Base-by-base conservation (phyloP, 139 green algal genomes). In the Picochlorum sp. region DNA sequence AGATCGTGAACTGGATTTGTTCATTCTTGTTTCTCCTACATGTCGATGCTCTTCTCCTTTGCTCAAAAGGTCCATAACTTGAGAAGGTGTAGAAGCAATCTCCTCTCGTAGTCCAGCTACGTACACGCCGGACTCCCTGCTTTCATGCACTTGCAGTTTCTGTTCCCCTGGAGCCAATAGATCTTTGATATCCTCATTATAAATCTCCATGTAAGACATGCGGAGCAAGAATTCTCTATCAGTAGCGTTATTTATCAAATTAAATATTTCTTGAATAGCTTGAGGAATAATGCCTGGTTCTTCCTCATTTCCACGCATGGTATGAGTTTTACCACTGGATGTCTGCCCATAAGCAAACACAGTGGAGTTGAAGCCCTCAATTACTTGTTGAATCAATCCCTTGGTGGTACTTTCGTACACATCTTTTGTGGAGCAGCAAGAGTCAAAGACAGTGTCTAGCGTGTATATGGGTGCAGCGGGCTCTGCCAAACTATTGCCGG, bases 281-380 rank as follows among this genome's bases (percentile, higher is more conserved):
- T 90, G 61, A 0, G 85, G 74, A 14, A 96, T 89, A 54, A 98
- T 82, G 33, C 91, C 91, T 1, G 75, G 73, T 44, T 86, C 76
- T 0, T 63, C 32, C 3, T 51, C 55, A 1, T 60, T 73, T 9
- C 91, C 91, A 7, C 81, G 72, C 88, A 98, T 98, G 8, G 92
- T 98, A 69, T 95, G 80, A 1, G 91, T 98, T 67, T 98, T 98
- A 41, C 91, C 91, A 24, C 71, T 88, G 61, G 72, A 87, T 13
- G 91, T 98, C 75, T 97, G 92, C 4, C 91, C 91, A 65, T 98
- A 98, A 0, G 91, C 91, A 76, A 98, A 98, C 0, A 98, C 84
- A 0, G 89, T 96, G 54, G 80, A 77, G 72, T 94, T 94, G 75
- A 93, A 91, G 26, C 73, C 70, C 10, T 68, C 73, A n/a, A 91